Evolutionary conservation across 176 grass and related monocot genomes (phyloP).

Genomic region (Aegilops umbellulata): DNA sequence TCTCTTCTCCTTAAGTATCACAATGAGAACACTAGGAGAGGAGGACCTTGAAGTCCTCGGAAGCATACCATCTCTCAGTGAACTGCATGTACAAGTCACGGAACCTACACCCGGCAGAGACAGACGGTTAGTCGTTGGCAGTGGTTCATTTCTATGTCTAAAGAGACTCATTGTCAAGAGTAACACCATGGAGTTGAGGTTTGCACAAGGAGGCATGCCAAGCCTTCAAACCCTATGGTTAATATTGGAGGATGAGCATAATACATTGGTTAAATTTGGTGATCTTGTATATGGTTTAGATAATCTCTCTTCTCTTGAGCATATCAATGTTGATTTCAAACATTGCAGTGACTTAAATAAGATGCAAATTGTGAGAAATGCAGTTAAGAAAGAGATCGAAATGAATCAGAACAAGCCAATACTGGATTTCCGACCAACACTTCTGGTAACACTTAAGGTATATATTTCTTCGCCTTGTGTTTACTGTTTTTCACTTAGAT

Average conservation of each 20-base stretch:
- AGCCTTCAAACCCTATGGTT: neutral
- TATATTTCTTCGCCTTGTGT: no score
- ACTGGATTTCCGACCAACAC: no score
- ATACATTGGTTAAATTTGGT: neutral
- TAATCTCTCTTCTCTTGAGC: neutral
- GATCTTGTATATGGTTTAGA: neutral
- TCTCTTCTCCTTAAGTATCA: neutral
- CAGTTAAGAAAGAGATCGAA: no score
- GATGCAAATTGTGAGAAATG: no score
- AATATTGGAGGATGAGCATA: accelerated
- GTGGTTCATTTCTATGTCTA: no score
- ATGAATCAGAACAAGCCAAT: no score
- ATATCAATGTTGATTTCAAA: neutral
- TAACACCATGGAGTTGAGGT: no score
- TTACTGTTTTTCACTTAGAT: no score
- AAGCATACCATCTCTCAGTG: neutral
- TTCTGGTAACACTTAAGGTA: no score
- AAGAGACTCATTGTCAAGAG: accelerated
- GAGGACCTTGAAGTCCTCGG: neutral
- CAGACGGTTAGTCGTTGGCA: no score
- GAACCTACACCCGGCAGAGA: neutral
- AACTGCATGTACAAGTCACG: neutral
- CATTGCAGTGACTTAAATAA: no score
- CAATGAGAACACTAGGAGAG: neutral
- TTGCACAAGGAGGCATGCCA: neutral